phyloP scores from a whole-genome alignment of 768 basidiomycete genomes.

The Leccinum boreale region DNA sequence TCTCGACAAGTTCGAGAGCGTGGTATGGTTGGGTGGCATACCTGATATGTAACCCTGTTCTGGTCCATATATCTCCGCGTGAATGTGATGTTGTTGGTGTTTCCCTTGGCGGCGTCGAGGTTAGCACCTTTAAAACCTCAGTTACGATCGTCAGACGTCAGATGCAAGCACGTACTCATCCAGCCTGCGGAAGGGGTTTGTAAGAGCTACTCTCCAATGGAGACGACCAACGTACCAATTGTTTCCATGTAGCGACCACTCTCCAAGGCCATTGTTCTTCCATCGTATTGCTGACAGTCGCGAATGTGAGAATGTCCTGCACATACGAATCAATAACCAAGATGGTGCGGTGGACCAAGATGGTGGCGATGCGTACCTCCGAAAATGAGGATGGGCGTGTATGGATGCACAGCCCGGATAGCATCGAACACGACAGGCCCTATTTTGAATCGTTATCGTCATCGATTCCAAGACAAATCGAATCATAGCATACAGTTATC shows the following conservation, averaged over 20 bases:
- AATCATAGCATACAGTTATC: constrained; percentile 53
- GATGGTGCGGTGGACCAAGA: not conserved
- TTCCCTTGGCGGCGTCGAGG: constrained; percentile 37
- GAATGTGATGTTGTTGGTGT: constrained; percentile 53
- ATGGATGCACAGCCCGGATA: constrained; percentile 66
- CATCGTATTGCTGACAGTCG: constrained; percentile 26
- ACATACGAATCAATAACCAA: not conserved
- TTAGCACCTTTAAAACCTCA: constrained; percentile 40
- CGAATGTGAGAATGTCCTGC: constrained; percentile 48
- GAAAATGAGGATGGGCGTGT: constrained; percentile 77
- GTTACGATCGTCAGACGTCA: not conserved
- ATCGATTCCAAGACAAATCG: not conserved
- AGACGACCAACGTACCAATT: constrained; percentile 48
- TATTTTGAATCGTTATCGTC: constrained; percentile 19
- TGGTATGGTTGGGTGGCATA: constrained; percentile 23
- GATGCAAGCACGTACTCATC: constrained; percentile 48
- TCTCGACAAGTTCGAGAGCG: not conserved
- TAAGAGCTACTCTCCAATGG: not conserved
- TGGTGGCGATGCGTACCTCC: constrained; percentile 45
- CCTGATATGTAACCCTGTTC: constrained; percentile 74
- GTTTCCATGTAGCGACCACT: constrained; percentile 96
- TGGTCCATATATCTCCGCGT: constrained; percentile 75
- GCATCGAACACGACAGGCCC: constrained; percentile 75
- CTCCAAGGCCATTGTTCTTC: constrained; percentile 47
- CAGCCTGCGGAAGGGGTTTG: constrained; percentile 37